Evolutionary conservation across 75 land plant species (phyloP), one percentile per base, ranked within the genome.

Genomic region (Selaginella moellendorffii): DNA sequence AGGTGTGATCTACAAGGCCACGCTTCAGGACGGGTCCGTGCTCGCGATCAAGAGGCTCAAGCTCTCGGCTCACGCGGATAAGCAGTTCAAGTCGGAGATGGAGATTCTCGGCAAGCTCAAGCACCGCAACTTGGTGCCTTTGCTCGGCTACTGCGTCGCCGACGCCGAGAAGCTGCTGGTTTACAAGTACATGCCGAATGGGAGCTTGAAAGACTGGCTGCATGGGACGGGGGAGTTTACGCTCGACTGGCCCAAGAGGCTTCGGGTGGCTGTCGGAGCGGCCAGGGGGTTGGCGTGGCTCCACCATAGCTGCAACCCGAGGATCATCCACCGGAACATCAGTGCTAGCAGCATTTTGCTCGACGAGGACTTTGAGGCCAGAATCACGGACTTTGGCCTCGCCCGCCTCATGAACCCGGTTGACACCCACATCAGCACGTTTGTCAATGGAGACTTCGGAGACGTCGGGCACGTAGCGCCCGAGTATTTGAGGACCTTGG

Each of bases 51-150:
- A 56, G 24, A 56, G 59, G 59, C 59, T 56, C 24, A 56, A 56
- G 59, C 2, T 21, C 9, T 56, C 59, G 19, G 25, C 21, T 21
- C 59, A 56, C 24, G 24, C 9, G 19, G 59, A 56, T 19, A 56
- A 56, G 59, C 23, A 56, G 59, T 56, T 56, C 59, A 56, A 56
- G 59, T 56, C 59, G 24, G 51, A 56, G 59, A 56, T 56, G 59
- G 59, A 56, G 5, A 25, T 24, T 9, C 24, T 56, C 23, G 59
- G 59, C 23, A 56, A 56, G 9, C 23, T 56, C 21, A 56, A 19
- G 24, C 59, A 56, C 59, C 8, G 24, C 17, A 56, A 56, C n/a
- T 19, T 56, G 59, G 59, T 56, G 5, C 59, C 59, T 19, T n/a
- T 56, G n/a, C 59, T 56, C 9, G 59, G 59, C 5, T 56, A 56